Percentiles rank a stretch among this genome's conserved stretches.
Evolutionary conservation across 2,329 filamentous ascomycete genomes (phyloP).

Genomic region (Aspergillus pseudoviridinutans): DNA sequence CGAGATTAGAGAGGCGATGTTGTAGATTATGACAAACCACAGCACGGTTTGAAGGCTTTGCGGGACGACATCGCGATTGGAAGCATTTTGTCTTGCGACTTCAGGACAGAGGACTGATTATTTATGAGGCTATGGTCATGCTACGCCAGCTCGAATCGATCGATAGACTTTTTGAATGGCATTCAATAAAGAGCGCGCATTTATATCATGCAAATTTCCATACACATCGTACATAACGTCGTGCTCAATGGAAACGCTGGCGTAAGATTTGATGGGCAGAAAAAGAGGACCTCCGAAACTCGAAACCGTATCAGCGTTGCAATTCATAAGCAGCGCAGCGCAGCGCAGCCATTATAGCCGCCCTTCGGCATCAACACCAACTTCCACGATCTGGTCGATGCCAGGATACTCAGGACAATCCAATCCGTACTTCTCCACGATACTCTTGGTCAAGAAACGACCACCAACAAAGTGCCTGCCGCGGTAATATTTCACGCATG

Average conservation of each 20-base stretch:
- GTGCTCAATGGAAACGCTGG: neutral
- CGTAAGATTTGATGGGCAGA: too few relatives aligned
- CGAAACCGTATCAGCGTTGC: neutral
- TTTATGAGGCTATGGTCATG: conserved; percentile 15
- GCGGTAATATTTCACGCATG: conserved; percentile 74
- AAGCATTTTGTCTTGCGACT: neutral
- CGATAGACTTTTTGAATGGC: neutral
- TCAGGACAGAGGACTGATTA: conserved; percentile 5
- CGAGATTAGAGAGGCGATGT: conserved; percentile 53
- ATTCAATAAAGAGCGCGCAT: neutral
- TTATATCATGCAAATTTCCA: too few relatives aligned
- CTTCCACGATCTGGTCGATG: conserved; percentile 83
- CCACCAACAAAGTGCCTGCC: conserved; percentile 92
- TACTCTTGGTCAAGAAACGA: conserved; percentile 72
- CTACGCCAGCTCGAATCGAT: conserved; percentile 1
- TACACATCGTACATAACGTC: neutral
- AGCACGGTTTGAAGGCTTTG: neutral
- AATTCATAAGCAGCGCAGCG: neutral
- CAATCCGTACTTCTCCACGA: conserved; percentile 82
- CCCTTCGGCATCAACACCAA: conserved; percentile 44
- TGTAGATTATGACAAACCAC: conserved; percentile 2
- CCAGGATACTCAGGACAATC: conserved; percentile 80
- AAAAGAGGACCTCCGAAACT: too few relatives aligned
- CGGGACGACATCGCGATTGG: neutral
- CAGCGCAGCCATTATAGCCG: conserved; percentile 22